Evolutionary conservation across 192 early-diverging fungal genomes (phyloP).

Genomic region (Backusella parvicylindrica): DNA sequence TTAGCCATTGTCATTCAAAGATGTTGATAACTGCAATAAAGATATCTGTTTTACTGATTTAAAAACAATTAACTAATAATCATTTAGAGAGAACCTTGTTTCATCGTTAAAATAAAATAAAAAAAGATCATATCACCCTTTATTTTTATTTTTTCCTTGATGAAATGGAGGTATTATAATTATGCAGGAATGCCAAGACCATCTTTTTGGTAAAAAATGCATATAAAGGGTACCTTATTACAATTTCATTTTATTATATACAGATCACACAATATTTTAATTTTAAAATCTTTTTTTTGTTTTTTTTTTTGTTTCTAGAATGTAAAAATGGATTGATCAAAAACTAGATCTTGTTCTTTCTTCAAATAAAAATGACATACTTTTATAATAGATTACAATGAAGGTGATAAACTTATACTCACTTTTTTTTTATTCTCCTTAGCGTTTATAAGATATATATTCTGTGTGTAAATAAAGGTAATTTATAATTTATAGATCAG

Average conservation of each 20-base stretch:
- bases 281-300: conserved; percentile 4
- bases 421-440: too few relatives aligned
- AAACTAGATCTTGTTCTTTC: too few relatives aligned
- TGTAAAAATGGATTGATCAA: background rate
- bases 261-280: conserved; percentile 1
- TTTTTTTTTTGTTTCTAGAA: background rate
- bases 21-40: background rate
- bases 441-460: too few relatives aligned
- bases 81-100: too few relatives aligned
- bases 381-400: too few relatives aligned
- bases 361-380: too few relatives aligned
- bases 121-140: background rate
- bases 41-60: too few relatives aligned
- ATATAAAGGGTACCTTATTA: background rate
- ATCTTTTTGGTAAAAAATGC: conserved; percentile 2
- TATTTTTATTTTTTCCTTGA: background rate
- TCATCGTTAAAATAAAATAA: background rate
- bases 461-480: too few relatives aligned
- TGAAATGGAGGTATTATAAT: background rate
- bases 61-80: too few relatives aligned
- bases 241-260: background rate
- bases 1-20: background rate
- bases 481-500: too few relatives aligned
- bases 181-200: conserved; percentile 1
- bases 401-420: too few relatives aligned